phyloP scores from a whole-genome alignment of 306 rosid species.

The Prosopis cineraria region DNA sequence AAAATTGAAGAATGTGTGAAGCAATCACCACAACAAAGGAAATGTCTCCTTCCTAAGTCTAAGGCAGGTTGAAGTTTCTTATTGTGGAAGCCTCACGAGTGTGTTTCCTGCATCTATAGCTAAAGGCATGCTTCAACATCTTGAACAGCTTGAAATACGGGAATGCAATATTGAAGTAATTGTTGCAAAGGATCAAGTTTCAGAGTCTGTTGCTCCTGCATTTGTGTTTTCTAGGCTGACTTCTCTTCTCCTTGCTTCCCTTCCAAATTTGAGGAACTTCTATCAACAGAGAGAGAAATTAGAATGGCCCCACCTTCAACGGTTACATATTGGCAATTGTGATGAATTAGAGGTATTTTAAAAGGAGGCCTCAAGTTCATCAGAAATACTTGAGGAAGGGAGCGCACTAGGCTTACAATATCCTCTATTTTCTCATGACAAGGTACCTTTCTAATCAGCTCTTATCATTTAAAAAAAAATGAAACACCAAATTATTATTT shows the following conservation, averaged over 20 bases:
- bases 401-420: not conserved
- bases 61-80: no score
- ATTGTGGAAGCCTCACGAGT: no score
- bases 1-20: no score
- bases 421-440: not conserved
- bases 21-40: no score
- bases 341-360: not conserved
- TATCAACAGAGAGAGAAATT: not conserved
- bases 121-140: not conserved
- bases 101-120: no score
- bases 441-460: not conserved
- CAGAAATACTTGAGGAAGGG: not conserved
- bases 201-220: no score
- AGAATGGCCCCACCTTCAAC: not conserved
- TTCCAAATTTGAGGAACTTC: not conserved
- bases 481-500: no score
- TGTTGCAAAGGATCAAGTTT: not conserved
- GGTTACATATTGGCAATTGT: accelerated
- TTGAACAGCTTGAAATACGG: not conserved
- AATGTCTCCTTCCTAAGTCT: no score
- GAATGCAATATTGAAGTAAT: not conserved
- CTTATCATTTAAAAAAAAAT: no score
- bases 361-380: not conserved
- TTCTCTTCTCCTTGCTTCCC: no score
- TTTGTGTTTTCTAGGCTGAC: no score